These are phyloP conservation scores for Dryas alaskensis DNA, from an alignment of 306 rosid genomes.

Conservation along the genomic window DNA sequence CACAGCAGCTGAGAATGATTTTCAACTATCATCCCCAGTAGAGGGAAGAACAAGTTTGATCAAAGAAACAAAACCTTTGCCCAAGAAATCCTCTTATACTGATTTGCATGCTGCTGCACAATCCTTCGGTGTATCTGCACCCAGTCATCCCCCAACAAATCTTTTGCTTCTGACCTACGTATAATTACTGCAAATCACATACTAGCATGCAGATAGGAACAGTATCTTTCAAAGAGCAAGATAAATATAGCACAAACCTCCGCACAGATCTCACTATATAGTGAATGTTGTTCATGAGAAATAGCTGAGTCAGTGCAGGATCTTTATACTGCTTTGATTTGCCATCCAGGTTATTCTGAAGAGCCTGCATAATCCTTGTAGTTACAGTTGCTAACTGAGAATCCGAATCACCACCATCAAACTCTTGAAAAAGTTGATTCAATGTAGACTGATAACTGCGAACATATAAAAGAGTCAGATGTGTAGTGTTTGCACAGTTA, in stretches of 20 bases:
- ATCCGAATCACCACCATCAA: conserved; percentile 60
- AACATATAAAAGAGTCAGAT: conserved; percentile 24
- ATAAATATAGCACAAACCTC: conserved; percentile 46
- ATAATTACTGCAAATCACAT: conserved; percentile 14
- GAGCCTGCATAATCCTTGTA: conserved; percentile 91
- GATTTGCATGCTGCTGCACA: conserved; percentile 99
- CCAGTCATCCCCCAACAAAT: conserved; percentile 98
- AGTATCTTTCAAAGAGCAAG: background rate
- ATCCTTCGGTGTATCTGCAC: conserved; percentile 96
- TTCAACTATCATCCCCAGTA: background rate
- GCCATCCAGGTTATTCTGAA: conserved; percentile 93
- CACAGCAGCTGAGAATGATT: conserved; percentile 6
- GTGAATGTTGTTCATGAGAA: conserved; percentile 98
- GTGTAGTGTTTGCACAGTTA: background rate
- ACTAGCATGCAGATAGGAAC: conserved; percentile 17
- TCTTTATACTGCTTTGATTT: conserved; percentile 94
- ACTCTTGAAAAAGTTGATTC: conserved; percentile 82
- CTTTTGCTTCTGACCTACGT: conserved; percentile 92
- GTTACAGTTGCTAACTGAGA: conserved; percentile 68
- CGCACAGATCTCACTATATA: conserved; percentile 95
- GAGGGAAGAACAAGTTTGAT: conserved; percentile 1
- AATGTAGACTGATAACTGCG: conserved; percentile 76
- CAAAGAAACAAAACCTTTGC: conserved; percentile 61
- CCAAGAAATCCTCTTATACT: conserved; percentile 96
- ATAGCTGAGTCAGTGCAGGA: conserved; percentile 80